Conservation (phyloP, 2,329 filamentous ascomycete species). For the Phialemoniopsis sp. region DNA sequence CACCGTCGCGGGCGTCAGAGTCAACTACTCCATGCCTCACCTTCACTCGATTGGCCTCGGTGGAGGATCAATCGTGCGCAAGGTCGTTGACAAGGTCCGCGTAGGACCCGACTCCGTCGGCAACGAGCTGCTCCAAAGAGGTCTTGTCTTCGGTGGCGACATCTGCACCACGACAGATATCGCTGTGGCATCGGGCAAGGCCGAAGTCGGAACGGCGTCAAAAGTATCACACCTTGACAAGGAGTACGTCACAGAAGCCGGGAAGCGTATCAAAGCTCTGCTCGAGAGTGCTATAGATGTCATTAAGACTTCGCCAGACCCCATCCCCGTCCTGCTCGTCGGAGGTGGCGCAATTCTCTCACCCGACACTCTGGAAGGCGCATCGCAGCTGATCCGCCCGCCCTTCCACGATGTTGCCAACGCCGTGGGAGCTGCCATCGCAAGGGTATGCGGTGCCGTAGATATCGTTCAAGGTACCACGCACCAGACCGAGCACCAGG, state of each 20-base stretch:
- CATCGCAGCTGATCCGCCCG: slow-evolving; percentile 26
- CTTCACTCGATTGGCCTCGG: slow-evolving; percentile 35
- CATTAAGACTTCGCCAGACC: slow-evolving; percentile 18
- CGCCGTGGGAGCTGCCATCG: slow-evolving; percentile 43
- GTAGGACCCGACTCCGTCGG: slow-evolving; percentile 49
- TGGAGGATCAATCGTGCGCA: slow-evolving; percentile 33
- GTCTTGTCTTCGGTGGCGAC: slow-evolving; percentile 41
- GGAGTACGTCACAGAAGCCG: slow-evolving; percentile 17
- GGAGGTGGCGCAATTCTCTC: slow-evolving; percentile 40
- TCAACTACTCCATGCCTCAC: slow-evolving; percentile 31
- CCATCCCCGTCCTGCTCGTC: slow-evolving; percentile 28
- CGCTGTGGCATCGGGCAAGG: slow-evolving; percentile 38
- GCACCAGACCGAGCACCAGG: slow-evolving; percentile 12
- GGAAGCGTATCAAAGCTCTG: slow-evolving; percentile 8
- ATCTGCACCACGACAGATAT: slow-evolving; percentile 44
- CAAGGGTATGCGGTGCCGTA: slow-evolving; percentile 28
- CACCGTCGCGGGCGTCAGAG: slow-evolving; percentile 39
- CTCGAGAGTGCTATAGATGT: slow-evolving; percentile 18
- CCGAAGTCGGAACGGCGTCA: slow-evolving; percentile 38
- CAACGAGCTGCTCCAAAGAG: slow-evolving; percentile 37
- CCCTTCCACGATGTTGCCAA: slow-evolving; percentile 40
- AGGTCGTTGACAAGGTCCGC: slow-evolving; percentile 21
- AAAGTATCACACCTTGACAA: slow-evolving; percentile 9
- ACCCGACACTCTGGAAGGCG: slow-evolving; percentile 24
- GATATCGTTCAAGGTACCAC: slow-evolving; percentile 11